Percentiles rank a stretch among this genome's conserved stretches.
Conservation (phyloP, 257 asterid species). For the Solanum arcanum region DNA sequence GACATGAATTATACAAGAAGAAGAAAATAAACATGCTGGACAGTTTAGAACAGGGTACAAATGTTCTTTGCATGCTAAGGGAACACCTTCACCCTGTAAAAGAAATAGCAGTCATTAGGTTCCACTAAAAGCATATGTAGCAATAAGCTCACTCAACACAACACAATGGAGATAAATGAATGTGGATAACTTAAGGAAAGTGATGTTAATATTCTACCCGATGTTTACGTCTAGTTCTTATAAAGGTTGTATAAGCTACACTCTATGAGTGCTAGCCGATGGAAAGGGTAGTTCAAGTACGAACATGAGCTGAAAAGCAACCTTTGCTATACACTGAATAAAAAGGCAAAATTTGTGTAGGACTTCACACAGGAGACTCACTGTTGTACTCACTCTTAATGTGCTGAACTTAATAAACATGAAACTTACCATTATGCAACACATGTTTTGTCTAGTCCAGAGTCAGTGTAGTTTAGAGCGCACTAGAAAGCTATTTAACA, state of each 20-base stretch:
- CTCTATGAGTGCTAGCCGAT: not conserved
- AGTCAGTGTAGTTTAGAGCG: not conserved
- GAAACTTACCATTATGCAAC: not conserved
- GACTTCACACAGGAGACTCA: not conserved
- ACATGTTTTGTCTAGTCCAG: not conserved
- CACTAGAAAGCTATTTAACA: slow-evolving; percentile 40
- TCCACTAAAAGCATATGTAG: not conserved
- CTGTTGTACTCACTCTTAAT: not conserved
- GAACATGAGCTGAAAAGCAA: not conserved
- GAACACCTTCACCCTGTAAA: not conserved
- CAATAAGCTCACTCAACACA: not conserved
- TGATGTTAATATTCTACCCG: not conserved
- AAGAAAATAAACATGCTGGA: not conserved
- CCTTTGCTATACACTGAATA: not conserved
- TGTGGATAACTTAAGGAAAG: not conserved
- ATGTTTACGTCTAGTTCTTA: not conserved
- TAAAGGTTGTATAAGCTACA: not conserved
- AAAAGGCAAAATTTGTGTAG: not conserved
- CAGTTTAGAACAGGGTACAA: not conserved
- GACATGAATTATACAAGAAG: not conserved
- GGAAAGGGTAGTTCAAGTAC: not conserved
- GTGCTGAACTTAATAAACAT: not conserved
- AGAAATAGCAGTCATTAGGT: not conserved
- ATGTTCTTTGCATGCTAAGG: not conserved
- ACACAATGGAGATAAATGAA: not conserved